Conservation (phyloP, 2,329 filamentous ascomycete species). For the Diatrype stigma region DNA sequence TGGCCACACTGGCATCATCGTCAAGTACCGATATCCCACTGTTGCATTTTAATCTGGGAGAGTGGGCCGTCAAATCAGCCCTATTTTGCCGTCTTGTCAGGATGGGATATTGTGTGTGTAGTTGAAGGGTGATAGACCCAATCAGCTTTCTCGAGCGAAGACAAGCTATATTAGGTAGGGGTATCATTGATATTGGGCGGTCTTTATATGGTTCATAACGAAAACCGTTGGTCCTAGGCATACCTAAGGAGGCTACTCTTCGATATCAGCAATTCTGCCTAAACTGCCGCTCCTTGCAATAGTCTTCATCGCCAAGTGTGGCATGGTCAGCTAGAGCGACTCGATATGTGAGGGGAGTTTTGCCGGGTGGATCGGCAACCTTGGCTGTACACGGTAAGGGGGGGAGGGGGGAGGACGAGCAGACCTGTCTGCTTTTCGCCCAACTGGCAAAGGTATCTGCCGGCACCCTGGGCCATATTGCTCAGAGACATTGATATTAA, state of each 20-base stretch:
- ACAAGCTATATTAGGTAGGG: conserved; percentile 1
- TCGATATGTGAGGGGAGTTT: conserved; percentile 1
- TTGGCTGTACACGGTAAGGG: conserved; percentile 3
- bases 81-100: conserved; percentile 9
- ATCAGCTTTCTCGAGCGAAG: neutral
- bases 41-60: conserved; percentile 14
- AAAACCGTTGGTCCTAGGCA: no score
- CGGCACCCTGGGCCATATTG: conserved; percentile 5
- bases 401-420: neutral
- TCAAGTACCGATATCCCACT: conserved; percentile 8
- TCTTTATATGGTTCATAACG: neutral
- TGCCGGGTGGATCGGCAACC: conserved; percentile 11
- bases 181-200: neutral
- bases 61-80: conserved; percentile 6
- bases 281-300: neutral
- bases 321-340: neutral
- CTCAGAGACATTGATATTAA: conserved; percentile 5
- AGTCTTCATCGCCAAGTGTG: neutral
- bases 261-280: neutral
- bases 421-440: neutral
- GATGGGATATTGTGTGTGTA: neutral
- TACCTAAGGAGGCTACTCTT: neutral
- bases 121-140: neutral
- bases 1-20: neutral
- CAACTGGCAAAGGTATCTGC: neutral